phyloP scores from a whole-genome alignment of 352 stramenopile genomes.

The Blastocystis sp. region DNA sequence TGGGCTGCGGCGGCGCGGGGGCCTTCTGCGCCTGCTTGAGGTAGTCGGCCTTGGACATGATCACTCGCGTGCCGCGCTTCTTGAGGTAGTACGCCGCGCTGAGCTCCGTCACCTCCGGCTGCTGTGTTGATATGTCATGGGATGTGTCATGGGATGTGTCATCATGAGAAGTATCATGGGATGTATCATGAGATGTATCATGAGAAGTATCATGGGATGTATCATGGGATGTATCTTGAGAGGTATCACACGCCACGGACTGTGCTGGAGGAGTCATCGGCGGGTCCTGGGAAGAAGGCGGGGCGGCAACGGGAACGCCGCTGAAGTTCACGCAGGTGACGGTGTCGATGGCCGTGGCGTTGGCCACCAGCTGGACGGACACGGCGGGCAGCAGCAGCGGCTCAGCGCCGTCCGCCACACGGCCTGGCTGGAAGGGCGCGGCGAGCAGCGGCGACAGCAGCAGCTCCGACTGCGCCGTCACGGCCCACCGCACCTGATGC shows the following conservation, averaged over 20 bases:
- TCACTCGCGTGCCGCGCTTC: conserved; percentile 2
- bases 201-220: too few relatives aligned
- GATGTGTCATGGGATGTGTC: too few relatives aligned
- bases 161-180: too few relatives aligned
- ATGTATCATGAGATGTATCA: too few relatives aligned
- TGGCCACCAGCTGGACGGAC: not conserved
- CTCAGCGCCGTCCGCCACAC: too few relatives aligned
- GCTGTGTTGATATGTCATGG: too few relatives aligned
- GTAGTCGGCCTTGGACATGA: conserved; percentile 5
- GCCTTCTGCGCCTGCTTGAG: not conserved
- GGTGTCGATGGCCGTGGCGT: not conserved
- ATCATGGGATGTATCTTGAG: too few relatives aligned
- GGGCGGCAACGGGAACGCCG: not conserved
- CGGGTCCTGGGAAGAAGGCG: too few relatives aligned
- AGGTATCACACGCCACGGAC: too few relatives aligned
- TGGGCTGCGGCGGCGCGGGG: not conserved
- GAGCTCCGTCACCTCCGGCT: not conserved
- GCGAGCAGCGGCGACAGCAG: conserved; percentile 22
- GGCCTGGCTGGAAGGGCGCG: not conserved
- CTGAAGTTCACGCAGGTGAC: not conserved
- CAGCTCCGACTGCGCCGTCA: not conserved
- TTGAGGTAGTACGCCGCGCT: not conserved
- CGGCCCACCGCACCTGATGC: not conserved
- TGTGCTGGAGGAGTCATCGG: too few relatives aligned
- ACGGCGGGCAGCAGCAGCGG: not conserved